Percentiles rank a stretch among this genome's conserved stretches.
Evolutionary conservation across 257 asterid genomes (phyloP).

Genomic region (Nicotiana paniculata): DNA sequence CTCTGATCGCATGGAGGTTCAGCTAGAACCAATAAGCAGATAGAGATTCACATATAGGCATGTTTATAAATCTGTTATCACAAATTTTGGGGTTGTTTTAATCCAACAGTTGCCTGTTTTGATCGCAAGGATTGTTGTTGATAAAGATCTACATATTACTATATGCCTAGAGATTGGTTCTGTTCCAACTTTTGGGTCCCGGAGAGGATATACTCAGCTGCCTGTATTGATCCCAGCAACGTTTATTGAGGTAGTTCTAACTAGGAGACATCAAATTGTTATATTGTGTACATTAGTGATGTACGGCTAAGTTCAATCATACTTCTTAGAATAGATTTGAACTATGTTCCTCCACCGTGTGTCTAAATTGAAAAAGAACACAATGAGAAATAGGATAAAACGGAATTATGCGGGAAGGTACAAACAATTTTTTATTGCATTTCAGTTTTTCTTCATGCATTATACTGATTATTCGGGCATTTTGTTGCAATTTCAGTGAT

Average conservation of each 20-base stretch:
- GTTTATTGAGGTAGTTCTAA: conserved; percentile 4
- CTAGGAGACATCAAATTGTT: not conserved
- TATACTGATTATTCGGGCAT: not conserved
- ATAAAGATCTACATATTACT: not conserved
- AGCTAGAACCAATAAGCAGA: conserved; percentile 75
- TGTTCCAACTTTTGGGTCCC: conserved; percentile 5
- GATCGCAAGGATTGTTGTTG: not conserved
- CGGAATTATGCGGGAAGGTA: not conserved
- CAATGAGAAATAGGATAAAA: not conserved
- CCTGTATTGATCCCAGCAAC: not conserved
- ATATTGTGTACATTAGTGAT: conserved; percentile 5
- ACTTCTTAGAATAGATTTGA: not conserved
- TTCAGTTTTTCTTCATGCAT: not conserved
- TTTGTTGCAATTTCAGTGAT: not conserved
- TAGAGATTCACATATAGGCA: conserved; percentile 23
- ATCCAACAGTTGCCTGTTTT: conserved; percentile 1
- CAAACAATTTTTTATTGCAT: not conserved
- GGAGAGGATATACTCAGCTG: conserved; percentile 2
- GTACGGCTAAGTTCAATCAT: not conserved
- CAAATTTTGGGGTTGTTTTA: conserved; percentile 5
- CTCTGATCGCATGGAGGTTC: conserved; percentile 80
- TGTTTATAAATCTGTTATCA: conserved; percentile 3
- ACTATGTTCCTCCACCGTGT: not conserved
- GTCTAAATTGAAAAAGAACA: not conserved
- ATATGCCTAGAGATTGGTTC: not conserved